These are phyloP conservation scores for Gamarada debralockiae DNA, from an alignment of 495 filamentous ascomycete species.

Conservation along the genomic window DNA sequence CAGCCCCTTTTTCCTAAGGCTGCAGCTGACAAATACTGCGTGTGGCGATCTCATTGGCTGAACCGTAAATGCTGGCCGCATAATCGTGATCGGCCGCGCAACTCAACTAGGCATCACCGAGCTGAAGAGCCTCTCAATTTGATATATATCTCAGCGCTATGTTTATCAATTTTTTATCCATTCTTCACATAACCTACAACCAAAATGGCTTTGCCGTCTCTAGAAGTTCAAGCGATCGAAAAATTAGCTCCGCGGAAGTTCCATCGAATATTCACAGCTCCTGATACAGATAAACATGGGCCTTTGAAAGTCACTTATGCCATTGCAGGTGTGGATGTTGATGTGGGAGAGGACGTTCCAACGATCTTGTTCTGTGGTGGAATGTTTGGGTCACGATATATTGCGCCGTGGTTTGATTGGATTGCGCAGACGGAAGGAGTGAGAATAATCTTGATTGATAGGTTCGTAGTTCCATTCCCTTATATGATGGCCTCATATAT, in stretches of 20 bases:
- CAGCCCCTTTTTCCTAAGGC: too few relatives aligned
- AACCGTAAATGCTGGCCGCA: too few relatives aligned
- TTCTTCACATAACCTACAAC: neutral
- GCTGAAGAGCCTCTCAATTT: neutral
- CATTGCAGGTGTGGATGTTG: slow-evolving; percentile 8
- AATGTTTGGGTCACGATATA: slow-evolving; percentile 19
- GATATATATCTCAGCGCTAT: neutral
- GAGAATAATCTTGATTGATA: slow-evolving; percentile 16
- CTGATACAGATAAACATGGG: slow-evolving; percentile 14
- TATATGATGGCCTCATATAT: too few relatives aligned
- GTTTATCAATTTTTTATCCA: neutral
- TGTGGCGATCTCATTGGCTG: too few relatives aligned
- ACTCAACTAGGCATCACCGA: too few relatives aligned
- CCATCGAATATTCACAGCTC: slow-evolving; percentile 18
- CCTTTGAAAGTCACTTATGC: slow-evolving; percentile 20
- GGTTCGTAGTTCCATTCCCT: too few relatives aligned
- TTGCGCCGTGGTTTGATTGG: neutral
- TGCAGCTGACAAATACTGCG: too few relatives aligned
- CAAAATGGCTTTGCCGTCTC: neutral
- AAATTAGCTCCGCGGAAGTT: slow-evolving; percentile 12
- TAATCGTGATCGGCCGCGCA: too few relatives aligned
- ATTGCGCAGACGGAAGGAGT: slow-evolving; percentile 17
- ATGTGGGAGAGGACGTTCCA: slow-evolving; percentile 10
- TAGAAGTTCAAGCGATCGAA: slow-evolving; percentile 1
- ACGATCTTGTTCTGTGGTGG: slow-evolving; percentile 20